Evolutionary conservation across 768 basidiomycete species (phyloP).

Genomic region (Auriscalpium orientale): DNA sequence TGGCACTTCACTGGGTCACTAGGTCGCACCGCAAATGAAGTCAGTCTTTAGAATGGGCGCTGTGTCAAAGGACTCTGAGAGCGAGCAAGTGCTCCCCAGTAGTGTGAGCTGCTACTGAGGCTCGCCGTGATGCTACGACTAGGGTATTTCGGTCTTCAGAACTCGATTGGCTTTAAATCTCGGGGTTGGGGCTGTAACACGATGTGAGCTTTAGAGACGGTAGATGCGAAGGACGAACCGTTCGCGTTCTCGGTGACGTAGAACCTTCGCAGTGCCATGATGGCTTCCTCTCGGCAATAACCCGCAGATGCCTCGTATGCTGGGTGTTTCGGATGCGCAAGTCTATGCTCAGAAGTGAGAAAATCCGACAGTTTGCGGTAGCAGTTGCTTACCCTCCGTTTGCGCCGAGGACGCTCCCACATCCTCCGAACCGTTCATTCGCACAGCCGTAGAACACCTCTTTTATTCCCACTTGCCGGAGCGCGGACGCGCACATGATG

Average conservation of each 20-base stretch:
- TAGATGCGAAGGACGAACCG: slow-evolving; percentile 41
- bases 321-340: slow-evolving; percentile 67
- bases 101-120: too few species aligned
- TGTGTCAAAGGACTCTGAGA: too few species aligned
- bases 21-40: too few species aligned
- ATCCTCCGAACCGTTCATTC: slow-evolving; percentile 95
- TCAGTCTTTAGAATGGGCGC: too few species aligned
- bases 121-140: slow-evolving; percentile 2
- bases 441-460: slow-evolving; percentile 89
- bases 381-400: slow-evolving; percentile 55
- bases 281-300: slow-evolving; percentile 43
- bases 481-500: slow-evolving; percentile 97
- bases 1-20: too few species aligned
- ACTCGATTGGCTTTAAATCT: slow-evolving; percentile 78
- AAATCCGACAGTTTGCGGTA: not conserved
- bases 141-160: slow-evolving; percentile 72
- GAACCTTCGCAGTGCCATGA: slow-evolving; percentile 52
- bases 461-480: slow-evolving; percentile 88
- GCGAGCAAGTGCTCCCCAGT: too few species aligned
- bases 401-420: slow-evolving; percentile 88
- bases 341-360: slow-evolving; percentile 30
- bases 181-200: slow-evolving; percentile 71
- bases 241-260: slow-evolving; percentile 88
- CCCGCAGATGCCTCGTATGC: slow-evolving; percentile 62
- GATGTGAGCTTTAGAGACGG: not conserved